Conservation (phyloP, 352 stramenopile species). For the Globisporangium uncinulatum region DNA sequence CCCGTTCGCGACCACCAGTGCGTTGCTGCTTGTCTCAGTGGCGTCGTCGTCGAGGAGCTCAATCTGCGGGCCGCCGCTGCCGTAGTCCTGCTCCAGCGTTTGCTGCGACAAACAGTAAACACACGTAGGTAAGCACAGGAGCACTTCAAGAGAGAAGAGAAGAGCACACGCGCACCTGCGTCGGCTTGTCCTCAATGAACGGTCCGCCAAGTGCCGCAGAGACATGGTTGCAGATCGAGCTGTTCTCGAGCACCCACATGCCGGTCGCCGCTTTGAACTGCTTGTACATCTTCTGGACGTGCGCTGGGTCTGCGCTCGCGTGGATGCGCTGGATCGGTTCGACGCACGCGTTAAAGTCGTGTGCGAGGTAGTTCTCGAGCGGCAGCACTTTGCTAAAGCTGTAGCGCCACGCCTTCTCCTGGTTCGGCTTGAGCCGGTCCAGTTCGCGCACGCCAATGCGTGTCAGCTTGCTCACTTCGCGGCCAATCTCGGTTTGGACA, state of each 20-base stretch:
- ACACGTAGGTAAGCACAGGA: no score
- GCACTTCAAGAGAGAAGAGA: not conserved
- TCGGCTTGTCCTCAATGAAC: conserved; percentile 50
- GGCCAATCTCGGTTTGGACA: conserved; percentile 70
- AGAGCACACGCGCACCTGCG: conserved; percentile 15
- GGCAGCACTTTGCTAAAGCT: conserved; percentile 83
- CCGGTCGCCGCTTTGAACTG: conserved; percentile 81
- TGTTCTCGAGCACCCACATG: conserved; percentile 85
- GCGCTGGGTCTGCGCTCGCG: conserved; percentile 66
- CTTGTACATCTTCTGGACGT: conserved; percentile 85
- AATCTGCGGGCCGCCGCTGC: conserved; percentile 28
- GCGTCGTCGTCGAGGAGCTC: conserved; percentile 44
- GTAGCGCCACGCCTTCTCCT: conserved; percentile 81
- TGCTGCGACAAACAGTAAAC: conserved; percentile 6
- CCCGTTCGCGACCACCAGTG: conserved; percentile 22
- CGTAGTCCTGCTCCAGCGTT: conserved; percentile 17
- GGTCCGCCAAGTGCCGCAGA: conserved; percentile 54
- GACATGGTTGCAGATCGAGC: conserved; percentile 71
- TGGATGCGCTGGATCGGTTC: conserved; percentile 87
- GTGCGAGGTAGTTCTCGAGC: conserved; percentile 75
- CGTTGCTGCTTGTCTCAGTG: conserved; percentile 19
- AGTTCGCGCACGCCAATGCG: conserved; percentile 77
- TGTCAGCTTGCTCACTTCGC: conserved; percentile 73
- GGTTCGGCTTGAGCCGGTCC: conserved; percentile 80
- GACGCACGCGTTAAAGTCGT: conserved; percentile 79